Percentiles rank a stretch among this genome's conserved stretches.
phyloP scores from a whole-genome alignment of 257 asterid genomes.

The Ligustrum vulgare region DNA sequence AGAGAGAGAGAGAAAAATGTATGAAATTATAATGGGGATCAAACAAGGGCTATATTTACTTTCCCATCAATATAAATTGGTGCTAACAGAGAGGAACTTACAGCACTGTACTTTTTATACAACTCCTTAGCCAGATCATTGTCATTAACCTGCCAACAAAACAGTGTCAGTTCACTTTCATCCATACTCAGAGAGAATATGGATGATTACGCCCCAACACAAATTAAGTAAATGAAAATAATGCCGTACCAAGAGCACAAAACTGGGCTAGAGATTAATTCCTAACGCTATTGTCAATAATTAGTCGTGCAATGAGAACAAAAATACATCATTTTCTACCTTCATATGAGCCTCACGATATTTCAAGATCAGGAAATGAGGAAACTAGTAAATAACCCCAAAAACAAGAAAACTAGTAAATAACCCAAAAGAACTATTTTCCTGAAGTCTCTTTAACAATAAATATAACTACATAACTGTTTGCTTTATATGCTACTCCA shows the following conservation, averaged over 20 bases:
- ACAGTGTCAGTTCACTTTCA: conserved; percentile 20
- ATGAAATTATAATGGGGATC: no score
- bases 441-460: background rate
- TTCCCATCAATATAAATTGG: conserved; percentile 3
- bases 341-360: background rate
- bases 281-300: conserved; percentile 1
- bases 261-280: background rate
- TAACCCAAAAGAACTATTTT: background rate
- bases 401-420: background rate
- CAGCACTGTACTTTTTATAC: conserved; percentile 89
- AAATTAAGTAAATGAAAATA: conserved; percentile 4
- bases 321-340: background rate
- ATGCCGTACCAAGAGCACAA: background rate
- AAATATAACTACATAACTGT: background rate
- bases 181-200: conserved; percentile 3
- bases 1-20: no score
- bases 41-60: background rate
- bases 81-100: conserved; percentile 36
- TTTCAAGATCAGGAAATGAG: background rate
- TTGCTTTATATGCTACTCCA: background rate
- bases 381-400: background rate
- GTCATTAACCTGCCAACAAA: conserved; percentile 63
- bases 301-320: background rate
- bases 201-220: conserved; percentile 9
- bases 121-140: conserved; percentile 90